Evolutionary conservation across 176 grass and related monocot genomes (phyloP).

Genomic region (Bolboschoenus planiculmis): DNA sequence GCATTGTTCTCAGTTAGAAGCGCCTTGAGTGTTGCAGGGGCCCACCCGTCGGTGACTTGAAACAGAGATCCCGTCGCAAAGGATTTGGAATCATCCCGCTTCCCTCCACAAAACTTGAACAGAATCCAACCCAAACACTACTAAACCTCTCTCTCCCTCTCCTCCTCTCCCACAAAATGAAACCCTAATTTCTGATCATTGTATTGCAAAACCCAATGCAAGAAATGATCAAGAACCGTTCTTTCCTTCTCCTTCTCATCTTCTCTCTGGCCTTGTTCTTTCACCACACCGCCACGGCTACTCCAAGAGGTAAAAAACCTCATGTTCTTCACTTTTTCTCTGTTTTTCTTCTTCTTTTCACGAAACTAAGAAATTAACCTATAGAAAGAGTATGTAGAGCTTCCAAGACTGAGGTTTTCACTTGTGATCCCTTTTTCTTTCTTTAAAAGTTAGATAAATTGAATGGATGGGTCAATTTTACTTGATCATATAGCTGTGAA

Average conservation of each 20-base stretch:
- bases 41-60: neutral
- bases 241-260: conserved; percentile 9
- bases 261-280: neutral
- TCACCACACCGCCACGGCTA: neutral
- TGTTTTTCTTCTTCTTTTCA: neutral
- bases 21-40: neutral
- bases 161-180: neutral
- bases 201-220: conserved; percentile 10
- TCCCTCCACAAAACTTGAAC: conserved; percentile 11
- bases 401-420: neutral
- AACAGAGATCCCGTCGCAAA: neutral
- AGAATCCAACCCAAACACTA: conserved; percentile 25
- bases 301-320: neutral
- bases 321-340: neutral
- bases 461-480: neutral
- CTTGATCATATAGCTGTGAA: neutral
- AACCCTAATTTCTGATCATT: neutral
- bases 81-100: neutral
- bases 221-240: conserved; percentile 28
- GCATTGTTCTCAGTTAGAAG: neutral
- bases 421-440: neutral
- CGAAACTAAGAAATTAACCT: neutral
- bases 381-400: neutral
- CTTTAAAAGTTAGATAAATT: neutral
- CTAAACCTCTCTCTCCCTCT: conserved; percentile 19